Evolutionary conservation across 1,284 basidiomycete species (phyloP).

Genomic region (Amylostereum areolatum): DNA sequence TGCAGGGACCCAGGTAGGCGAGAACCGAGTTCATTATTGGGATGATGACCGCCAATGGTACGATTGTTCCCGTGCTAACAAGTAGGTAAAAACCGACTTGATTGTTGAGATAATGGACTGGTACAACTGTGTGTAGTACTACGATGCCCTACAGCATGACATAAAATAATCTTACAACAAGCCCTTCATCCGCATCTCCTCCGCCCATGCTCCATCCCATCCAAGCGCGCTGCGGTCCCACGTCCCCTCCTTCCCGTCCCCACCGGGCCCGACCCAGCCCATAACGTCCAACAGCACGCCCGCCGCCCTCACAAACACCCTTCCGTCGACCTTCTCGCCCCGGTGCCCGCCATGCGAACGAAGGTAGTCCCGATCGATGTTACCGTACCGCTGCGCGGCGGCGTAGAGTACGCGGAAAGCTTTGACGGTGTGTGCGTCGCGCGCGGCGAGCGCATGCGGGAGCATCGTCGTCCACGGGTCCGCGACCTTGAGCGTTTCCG

Average conservation of each 20-base stretch:
- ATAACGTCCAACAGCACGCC: conserved; percentile 54
- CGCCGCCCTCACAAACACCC: conserved; percentile 55
- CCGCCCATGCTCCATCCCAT: conserved; percentile 65
- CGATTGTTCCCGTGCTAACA: no score
- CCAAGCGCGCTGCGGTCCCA: conserved; percentile 65
- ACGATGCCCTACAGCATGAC: no score
- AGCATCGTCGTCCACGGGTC: conserved; percentile 49
- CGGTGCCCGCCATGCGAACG: conserved; percentile 10
- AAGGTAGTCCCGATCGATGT: background rate
- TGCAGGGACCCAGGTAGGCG: no score
- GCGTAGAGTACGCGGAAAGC: conserved; percentile 50
- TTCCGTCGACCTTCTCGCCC: conserved; percentile 3
- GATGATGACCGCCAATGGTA: no score
- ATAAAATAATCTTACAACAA: no score
- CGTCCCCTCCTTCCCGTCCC: conserved; percentile 31
- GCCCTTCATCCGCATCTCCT: conserved; percentile 2
- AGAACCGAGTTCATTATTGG: no score
- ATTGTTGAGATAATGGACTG: no score
- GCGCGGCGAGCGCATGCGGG: conserved; percentile 45
- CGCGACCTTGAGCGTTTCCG: background rate
- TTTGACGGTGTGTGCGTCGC: conserved; percentile 60
- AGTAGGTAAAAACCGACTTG: no score
- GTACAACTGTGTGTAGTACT: no score
- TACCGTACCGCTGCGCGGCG: conserved; percentile 44
- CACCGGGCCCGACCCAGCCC: conserved; percentile 56